Conservation (phyloP, 331 rosid genomes). For the Saraca asoca region DNA sequence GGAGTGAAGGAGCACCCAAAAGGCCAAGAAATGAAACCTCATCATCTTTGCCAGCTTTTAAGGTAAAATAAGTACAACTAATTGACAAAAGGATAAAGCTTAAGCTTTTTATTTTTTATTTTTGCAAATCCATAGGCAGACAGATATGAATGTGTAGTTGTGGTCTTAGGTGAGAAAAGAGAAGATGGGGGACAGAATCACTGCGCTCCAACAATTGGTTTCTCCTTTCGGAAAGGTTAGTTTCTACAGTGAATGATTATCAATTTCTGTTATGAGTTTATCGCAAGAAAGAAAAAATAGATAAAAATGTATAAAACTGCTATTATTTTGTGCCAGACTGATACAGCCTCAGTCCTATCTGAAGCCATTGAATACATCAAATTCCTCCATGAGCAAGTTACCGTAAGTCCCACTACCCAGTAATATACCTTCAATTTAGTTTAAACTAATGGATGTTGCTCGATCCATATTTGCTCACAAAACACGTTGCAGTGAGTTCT, state of each 20-base stretch:
- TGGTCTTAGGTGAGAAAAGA: slow-evolving; percentile 88
- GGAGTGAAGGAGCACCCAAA: slow-evolving; percentile 69
- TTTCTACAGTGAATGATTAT: slow-evolving; percentile 42
- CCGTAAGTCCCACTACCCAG: slow-evolving; percentile 64
- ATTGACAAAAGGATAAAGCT: neutral
- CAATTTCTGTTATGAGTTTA: slow-evolving; percentile 41
- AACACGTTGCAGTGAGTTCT: too few species aligned
- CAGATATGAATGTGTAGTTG: slow-evolving; percentile 44
- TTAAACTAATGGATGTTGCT: too few species aligned
- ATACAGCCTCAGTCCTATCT: slow-evolving; percentile 99
- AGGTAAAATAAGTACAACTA: slow-evolving; percentile 67
- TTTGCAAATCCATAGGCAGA: slow-evolving; percentile 26
- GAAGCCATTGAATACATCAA: slow-evolving; percentile 98
- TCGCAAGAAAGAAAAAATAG: slow-evolving; percentile 5
- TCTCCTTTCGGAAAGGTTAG: slow-evolving; percentile 99
- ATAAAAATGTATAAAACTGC: neutral
- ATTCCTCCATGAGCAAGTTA: slow-evolving; percentile 92
- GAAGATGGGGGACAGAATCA: slow-evolving; percentile 99
- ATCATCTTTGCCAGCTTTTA: slow-evolving; percentile 95
- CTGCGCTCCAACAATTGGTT: slow-evolving; percentile 99
- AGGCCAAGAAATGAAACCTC: slow-evolving; percentile 87
- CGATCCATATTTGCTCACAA: too few species aligned
- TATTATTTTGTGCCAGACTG: slow-evolving; percentile 72
- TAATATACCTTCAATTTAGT: too few species aligned
- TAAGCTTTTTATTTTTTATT: slow-evolving; percentile 14